Conservation (phyloP, 2,329 filamentous ascomycete genomes). For the Aspergillus fischeri region DNA sequence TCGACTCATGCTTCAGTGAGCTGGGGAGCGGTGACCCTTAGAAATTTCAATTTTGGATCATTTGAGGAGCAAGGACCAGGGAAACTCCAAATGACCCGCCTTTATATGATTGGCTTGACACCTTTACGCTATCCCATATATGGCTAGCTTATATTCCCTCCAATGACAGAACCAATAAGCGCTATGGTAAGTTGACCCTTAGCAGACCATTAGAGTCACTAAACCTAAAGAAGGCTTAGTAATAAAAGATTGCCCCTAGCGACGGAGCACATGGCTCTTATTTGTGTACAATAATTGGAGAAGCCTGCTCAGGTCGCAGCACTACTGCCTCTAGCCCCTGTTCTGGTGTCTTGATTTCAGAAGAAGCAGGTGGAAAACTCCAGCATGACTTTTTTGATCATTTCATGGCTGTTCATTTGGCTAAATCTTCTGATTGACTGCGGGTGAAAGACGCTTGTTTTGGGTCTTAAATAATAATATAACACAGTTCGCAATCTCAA, state of each 20-base stretch:
- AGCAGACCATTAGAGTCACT: not conserved
- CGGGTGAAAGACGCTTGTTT: too few species aligned
- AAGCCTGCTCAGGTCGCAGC: not conserved
- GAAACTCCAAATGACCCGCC: not conserved
- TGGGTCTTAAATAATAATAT: too few species aligned
- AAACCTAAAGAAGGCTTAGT: not conserved
- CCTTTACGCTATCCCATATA: not conserved
- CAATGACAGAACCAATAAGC: not conserved
- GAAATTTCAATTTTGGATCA: not conserved
- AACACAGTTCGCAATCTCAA: not conserved
- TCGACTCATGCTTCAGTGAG: not conserved
- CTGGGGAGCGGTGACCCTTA: not conserved
- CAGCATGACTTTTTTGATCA: too few species aligned
- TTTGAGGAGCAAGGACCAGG: not conserved
- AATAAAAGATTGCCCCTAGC: not conserved
- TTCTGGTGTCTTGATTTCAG: not conserved
- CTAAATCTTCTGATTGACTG: too few species aligned
- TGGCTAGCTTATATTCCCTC: not conserved
- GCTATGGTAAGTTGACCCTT: not conserved
- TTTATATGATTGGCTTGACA: not conserved
- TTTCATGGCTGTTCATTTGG: too few species aligned
- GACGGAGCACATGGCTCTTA: not conserved
- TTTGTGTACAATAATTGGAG: not conserved
- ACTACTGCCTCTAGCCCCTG: not conserved
- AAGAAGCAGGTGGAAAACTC: not conserved